Base-by-base conservation (phyloP, 805 yeast species). In the Priceomyces melissophilus region DNA sequence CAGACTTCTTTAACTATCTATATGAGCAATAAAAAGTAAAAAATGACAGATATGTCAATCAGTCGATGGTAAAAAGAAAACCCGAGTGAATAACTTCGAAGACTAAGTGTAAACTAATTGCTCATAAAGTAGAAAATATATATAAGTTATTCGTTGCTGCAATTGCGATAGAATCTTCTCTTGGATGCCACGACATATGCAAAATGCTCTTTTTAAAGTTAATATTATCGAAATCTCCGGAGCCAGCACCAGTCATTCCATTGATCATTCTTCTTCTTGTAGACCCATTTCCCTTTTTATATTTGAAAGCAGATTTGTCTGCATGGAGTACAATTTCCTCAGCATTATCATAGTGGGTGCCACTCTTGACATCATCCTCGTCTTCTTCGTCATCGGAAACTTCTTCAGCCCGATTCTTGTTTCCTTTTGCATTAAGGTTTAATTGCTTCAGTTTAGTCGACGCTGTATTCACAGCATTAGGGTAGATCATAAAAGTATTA, bases 121-220 rank as follows among this genome's bases (percentile, higher is more conserved):
- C 34, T 67, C 66, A 84, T 54, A 82, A 72, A 40, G 93, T 84
- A 42, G 91, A 83, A 61, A 86, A 86, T 45, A 86, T 84, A 67
- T 84, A 86, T 53, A 87, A 76, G 68, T 93, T 93, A 71, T 93
- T 95, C 15, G 99, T 93, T 13, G 99, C 98, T 37, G 98, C 98
- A 58, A 93, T 87, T 32, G 99, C 99, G 52, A 93, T 96, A 39
- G 93, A 82, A 68, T 93, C 88, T 68, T 95, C 99, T 52, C 73
- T 75, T 48, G 99, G 99, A 73, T 93, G 99, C 99, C 99, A 93
- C 62, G 97, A 88, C 65, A 89, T 75, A 67, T 93, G 98, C 64
- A 91, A 74, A 45, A 93, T 90, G 64, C 87, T 84, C 75, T 90
- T 91, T 66, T 90, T 88, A 72, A 90, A 93, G 67, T 95, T 98